Base-by-base conservation (phyloP, 2,329 filamentous ascomycete species). In the Aspergillus piperis region DNA sequence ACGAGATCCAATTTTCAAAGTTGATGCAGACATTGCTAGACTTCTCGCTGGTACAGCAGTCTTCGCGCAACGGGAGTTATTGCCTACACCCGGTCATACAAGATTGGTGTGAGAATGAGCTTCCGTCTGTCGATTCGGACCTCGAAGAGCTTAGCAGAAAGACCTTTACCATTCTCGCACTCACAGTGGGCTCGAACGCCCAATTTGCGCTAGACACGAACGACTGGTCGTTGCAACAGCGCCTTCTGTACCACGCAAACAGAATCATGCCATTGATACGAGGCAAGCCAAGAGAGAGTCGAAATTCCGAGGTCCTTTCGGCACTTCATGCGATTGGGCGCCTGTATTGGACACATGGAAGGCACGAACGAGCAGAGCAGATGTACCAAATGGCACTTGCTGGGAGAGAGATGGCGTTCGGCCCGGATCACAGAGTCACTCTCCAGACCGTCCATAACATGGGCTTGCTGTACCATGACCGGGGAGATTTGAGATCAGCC, bases 161-260 rank as follows among this genome's bases (percentile, higher is more conserved):
- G 8, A 25, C 32, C 8, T 54, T 5, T 11, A 17, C 6, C n/a
- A 42, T 42, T 19, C 17, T 19, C 10, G 10, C 39, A 13, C 7
- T 25, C 10, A 21, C 32, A 5, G 13, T 41, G 17, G 19, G 36
- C 8, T 54, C 15, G 21, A 41, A 23, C 17, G 32, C 11, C 8
- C 32, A 8, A 5, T 42, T 2, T 17, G 21, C 51, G 10, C 30
- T 32, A 19, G 17, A 39, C 10, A 41, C 2, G 8, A 13, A 41
- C n/a, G 13, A 19, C 11, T 52, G 30, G 15, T 27, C 21, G 47
- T 50, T 69, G 21, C 61, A 68, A 48, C 62, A 50, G 42, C 57
- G 64, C 13, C 60, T 69, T 25, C n/a, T 68, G 48, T 63, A 64
- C 32, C 66, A 69, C 48, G 62, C 64, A 21, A 62, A 57, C 49